Evolutionary conservation across 192 early-diverging fungal species (phyloP), one percentile per base, ranked within the genome.

Genomic region (Powellomyces hirtus): DNA sequence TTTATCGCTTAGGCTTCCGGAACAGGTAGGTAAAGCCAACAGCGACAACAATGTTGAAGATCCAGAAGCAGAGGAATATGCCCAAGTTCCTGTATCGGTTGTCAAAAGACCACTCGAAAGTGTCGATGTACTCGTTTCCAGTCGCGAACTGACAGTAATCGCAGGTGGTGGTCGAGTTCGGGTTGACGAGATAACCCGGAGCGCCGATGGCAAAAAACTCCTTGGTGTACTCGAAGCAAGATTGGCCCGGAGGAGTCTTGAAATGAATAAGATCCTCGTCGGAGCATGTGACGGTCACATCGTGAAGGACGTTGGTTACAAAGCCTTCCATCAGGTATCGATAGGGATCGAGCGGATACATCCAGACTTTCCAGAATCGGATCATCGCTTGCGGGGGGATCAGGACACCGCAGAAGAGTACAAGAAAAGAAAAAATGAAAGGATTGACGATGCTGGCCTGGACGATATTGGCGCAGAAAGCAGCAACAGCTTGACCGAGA

Each of bases 41-140:
- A 14, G 71, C 71, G 20, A 85, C 68, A 14, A 34, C 37, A 24
- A 79, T 45, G 59, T 92, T 91, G 64, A 90, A 89, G 0, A 46
- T 72, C n/a, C 75, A 73, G 10, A 81, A 64, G 33, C 59, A 24
- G 3, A 29, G 5, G 38, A 92, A 58, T 45, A 91, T 89, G 33
- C 86, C 84, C 64, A 88, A 71, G 66, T 91, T 90, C 64, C 89
- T 82, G 85, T 86, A 92, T 27, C 80, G 81, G 66, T 91, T 49
- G 8, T 27, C 76, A 56, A 77, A 84, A 52, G 55, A 60, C 87
- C 89, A 85, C 30, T 72, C 81, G 34, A 86, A 75, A 4, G 64
- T 49, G 0, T 38, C 34, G 31, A 79, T 88, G 63, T 79, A 90
- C 30, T 90, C 83, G 27, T 89, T 72, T 10, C 86, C 89, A n/a